Evolutionary conservation across 2,329 filamentous ascomycete genomes (phyloP).

Genomic region (Verticillium isaacii): DNA sequence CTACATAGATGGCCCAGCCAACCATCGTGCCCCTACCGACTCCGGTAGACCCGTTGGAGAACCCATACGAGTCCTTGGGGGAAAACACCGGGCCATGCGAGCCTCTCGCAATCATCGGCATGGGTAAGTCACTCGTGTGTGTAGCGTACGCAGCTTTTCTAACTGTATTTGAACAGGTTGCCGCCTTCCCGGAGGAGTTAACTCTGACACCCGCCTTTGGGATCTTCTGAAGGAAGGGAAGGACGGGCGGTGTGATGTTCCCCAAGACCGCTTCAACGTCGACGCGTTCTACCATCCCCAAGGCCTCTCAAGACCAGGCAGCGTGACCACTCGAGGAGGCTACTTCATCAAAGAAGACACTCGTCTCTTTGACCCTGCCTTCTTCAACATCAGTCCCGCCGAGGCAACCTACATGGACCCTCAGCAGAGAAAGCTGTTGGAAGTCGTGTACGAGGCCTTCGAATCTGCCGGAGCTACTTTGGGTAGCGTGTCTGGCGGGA

Average conservation of each 20-base stretch:
- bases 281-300: constrained; percentile 14
- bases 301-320: constrained; percentile 14
- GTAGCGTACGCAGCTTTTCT: background rate
- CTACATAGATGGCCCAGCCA: too few relatives aligned
- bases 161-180: constrained; percentile 18
- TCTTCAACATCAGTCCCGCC: constrained; percentile 32
- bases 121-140: background rate
- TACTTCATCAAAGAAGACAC: constrained; percentile 23
- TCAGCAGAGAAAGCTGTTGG: constrained; percentile 33
- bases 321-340: constrained; percentile 13
- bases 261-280: constrained; percentile 17
- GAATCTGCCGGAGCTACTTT: constrained; percentile 27
- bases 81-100: constrained; percentile 8
- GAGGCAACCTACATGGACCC: constrained; percentile 37
- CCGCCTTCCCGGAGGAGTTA: constrained; percentile 29
- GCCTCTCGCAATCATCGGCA: constrained; percentile 35
- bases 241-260: constrained; percentile 7
- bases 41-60: too few relatives aligned
- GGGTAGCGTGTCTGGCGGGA: constrained; percentile 16
- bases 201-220: constrained; percentile 28
- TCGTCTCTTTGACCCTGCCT: constrained; percentile 26
- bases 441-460: constrained; percentile 37
- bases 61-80: too few relatives aligned
- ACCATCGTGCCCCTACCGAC: too few relatives aligned
- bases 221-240: constrained; percentile 17